Percentiles rank a stretch among this genome's conserved stretches.
Evolutionary conservation across 169 alveolate species (phyloP).

Genomic region (Eimeria brunetti): DNA sequence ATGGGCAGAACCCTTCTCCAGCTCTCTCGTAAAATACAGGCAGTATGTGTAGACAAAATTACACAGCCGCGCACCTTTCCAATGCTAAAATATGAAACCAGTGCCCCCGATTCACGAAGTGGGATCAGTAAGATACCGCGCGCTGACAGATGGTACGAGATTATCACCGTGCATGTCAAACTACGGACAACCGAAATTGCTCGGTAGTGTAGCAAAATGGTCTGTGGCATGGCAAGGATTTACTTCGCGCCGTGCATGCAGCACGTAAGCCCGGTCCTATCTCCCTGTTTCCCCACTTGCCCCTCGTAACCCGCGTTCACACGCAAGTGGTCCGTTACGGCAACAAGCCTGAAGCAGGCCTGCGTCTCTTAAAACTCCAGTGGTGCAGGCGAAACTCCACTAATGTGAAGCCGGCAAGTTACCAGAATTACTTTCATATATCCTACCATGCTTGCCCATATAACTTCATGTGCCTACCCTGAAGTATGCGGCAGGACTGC

Average conservation of each 20-base stretch:
- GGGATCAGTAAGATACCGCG: background rate
- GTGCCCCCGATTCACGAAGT: background rate
- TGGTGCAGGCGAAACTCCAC: background rate
- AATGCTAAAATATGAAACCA: background rate
- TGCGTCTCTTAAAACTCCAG: background rate
- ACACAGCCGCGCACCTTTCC: background rate
- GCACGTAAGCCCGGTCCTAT: background rate
- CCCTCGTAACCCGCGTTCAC: background rate
- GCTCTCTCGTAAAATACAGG: background rate
- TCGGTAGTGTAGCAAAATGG: background rate
- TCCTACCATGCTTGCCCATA: background rate
- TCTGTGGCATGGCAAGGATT: background rate
- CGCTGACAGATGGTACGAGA: background rate
- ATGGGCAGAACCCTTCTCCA: background rate
- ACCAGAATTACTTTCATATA: background rate
- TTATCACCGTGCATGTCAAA: background rate
- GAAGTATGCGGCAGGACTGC: background rate
- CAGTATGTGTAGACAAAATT: background rate
- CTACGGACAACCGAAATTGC: background rate
- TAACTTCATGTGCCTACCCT: background rate
- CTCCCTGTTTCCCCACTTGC: background rate
- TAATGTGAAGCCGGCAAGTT: constrained; percentile 39
- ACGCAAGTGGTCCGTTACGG: background rate
- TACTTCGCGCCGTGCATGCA: constrained; percentile 3
- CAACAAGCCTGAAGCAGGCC: background rate